Percentiles rank a stretch among this genome's conserved stretches.
Evolutionary conservation across 345 rosid genomes (phyloP).

Genomic region (Psidium guajava): DNA sequence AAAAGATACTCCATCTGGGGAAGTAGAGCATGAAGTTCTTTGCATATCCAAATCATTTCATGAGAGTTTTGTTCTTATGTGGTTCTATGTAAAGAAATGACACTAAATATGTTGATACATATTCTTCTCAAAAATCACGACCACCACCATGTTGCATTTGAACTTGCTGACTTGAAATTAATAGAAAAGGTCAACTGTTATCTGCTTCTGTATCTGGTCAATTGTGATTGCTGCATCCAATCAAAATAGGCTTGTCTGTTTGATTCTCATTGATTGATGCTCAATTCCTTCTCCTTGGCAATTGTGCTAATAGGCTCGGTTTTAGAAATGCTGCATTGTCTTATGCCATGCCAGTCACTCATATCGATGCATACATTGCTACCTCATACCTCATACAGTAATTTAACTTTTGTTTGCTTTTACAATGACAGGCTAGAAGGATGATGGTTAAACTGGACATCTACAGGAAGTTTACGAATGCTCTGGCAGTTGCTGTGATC

Average conservation of each 20-base stretch:
- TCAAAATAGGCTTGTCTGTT: neutral
- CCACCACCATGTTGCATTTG: neutral
- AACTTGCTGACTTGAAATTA: neutral
- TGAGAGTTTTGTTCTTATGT: neutral
- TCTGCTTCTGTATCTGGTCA: neutral
- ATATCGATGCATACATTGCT: neutral
- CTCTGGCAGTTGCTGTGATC: slow-evolving; percentile 82
- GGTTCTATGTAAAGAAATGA: neutral
- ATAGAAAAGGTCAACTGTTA: neutral
- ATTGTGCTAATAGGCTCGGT: neutral
- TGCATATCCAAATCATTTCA: neutral
- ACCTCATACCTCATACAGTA: neutral
- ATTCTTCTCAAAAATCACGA: neutral
- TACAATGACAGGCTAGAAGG: slow-evolving; percentile 54
- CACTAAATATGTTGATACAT: neutral
- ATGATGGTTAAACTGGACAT: slow-evolving; percentile 78
- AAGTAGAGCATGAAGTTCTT: neutral
- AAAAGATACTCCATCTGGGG: neutral
- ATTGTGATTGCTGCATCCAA: neutral
- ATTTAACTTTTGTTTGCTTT: neutral
- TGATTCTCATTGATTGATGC: neutral
- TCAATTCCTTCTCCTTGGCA: neutral
- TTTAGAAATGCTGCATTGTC: neutral
- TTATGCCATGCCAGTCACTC: neutral
- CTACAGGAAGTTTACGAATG: slow-evolving; percentile 92